A percentile compares a stretch with the other conserved stretches of the same genome.
Conservation (phyloP, 139 green algal genomes). For the Chlorella sp. region DNA sequence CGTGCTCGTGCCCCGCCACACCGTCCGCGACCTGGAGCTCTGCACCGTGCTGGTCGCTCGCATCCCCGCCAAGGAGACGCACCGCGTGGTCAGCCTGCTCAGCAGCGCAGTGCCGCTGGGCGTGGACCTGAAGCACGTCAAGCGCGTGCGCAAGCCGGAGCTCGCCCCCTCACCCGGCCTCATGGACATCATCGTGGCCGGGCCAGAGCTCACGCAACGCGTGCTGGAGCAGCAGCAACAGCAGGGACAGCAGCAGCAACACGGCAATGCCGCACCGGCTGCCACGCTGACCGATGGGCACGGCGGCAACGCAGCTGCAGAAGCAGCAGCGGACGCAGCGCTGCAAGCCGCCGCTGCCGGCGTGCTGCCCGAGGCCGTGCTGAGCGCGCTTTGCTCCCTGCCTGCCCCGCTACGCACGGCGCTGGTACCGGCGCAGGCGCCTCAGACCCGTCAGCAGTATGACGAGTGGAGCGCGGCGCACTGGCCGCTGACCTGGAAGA, state of each 20-base stretch:
- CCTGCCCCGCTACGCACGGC: not conserved
- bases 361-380: too few relatives aligned
- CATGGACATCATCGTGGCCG: not conserved
- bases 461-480: slow-evolving; percentile 44
- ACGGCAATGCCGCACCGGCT: not conserved
- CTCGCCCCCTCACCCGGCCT: too few relatives aligned
- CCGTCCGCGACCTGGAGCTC: not conserved
- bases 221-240: not conserved
- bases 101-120: not conserved
- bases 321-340: not conserved
- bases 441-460: slow-evolving; percentile 47
- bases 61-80: not conserved
- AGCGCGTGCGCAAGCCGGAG: not conserved
- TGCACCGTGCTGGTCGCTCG: not conserved
- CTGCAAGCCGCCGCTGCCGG: not conserved
- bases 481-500: slow-evolving; percentile 71
- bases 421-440: slow-evolving; percentile 38
- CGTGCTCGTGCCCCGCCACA: not conserved
- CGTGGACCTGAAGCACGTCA: not conserved
- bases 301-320: too few relatives aligned
- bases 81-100: not conserved
- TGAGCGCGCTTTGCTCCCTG: not conserved
- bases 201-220: not conserved
- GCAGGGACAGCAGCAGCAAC: not conserved
- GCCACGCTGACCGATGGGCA: too few relatives aligned